Base-by-base conservation (phyloP, 495 filamentous ascomycete genomes). In the Cercophora scortea region DNA sequence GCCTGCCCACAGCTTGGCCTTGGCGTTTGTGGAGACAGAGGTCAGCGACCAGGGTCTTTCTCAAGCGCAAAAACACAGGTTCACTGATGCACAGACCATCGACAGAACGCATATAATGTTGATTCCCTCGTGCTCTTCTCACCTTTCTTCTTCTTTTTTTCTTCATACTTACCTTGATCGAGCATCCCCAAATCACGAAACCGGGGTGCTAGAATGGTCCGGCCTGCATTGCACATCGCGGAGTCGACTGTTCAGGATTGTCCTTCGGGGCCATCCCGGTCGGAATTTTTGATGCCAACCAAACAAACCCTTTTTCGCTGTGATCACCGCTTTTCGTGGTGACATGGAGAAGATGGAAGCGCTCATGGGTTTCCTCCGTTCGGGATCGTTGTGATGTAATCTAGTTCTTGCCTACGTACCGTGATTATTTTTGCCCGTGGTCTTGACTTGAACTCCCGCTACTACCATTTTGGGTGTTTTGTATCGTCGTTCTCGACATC, bases 91-190 rank as follows among this genome's bases (percentile, higher is more conserved):
- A 59, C 59, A 46, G 59, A 50, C 54, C 58, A 55, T 1, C 10
- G 6, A 3, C 9, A 8, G 8, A 32, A 13, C 13, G 15, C 12
- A 43, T 54, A 53, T 49, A 50, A 49, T 40, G 12, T 45, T 11
- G 10, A 5, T 25, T 12, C 19, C 17, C 6, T 39, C 42, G 38
- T 32, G 47, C 10, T n/a, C 34, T 53, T 61, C 50, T 51, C 53
- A 32, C 3, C 17, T 19, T 41, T 43, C 54, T 56, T 42, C 17
- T 55, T 61, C 54, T 59, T 61, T 55, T 59, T 16, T 61, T 61
- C 56, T 58, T 64, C 59, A 61, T 61, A 59, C 58, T 63, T 61
- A 61, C 58, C 55, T 61, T 63, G 56, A 54, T 59, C 46, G 52
- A 50, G 52, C 42, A 34, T 40, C 19, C 43, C 39, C 45, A 47